Evolutionary conservation across 805 yeast species (phyloP), one percentile per base, ranked within the genome.

Genomic region (Cephaloascus fragrans): DNA sequence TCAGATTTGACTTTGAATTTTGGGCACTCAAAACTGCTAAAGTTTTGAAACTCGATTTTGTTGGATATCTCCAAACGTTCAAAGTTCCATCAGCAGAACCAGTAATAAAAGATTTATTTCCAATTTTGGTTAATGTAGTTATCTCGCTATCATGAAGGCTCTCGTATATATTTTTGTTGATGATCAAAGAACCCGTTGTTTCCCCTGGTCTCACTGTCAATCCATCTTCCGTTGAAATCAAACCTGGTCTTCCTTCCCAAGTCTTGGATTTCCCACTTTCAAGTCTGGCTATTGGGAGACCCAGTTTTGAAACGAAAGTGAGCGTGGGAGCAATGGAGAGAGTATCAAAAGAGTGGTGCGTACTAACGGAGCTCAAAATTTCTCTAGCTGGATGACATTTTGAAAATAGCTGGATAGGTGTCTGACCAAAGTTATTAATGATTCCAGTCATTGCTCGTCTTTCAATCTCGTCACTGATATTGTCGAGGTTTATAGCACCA

Each of bases 351-450:
- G 64, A 64, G 26, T 61, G 41, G 40, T 66, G 62, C 26, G 64
- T 49, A 29, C 52, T 51, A 2, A 79, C 59, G 19, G 56, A 40
- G 18, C 61, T 57, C n/a, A 61, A 46, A 0, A 59, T 56, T 2
- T 64, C 73, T 39, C 69, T 64, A 19, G 51, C 45, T 1, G 83
- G 80, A 55, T 87, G 96, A 0, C 88, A 81, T 38, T 70, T 71
- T 15, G 61, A 63, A 48, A 88, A 85, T 9, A 88, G 61, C 47
- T 82, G 84, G 37, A 72, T 52, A 1, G 96, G 96, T 0, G 95
- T 87, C 53, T 87, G 96, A 0, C 96, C 96, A 66, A 87, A 87
- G 56, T 87, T 87, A 53, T 88, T 93, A 38, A 87, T 87, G 48
- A 83, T 83, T 2, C 95, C 89, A 18, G 86, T 82, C 3, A 83